Evolutionary conservation across 257 asterid species (phyloP), one percentile per base, ranked within the genome.

Genomic region (Hygrophila difformis): DNA sequence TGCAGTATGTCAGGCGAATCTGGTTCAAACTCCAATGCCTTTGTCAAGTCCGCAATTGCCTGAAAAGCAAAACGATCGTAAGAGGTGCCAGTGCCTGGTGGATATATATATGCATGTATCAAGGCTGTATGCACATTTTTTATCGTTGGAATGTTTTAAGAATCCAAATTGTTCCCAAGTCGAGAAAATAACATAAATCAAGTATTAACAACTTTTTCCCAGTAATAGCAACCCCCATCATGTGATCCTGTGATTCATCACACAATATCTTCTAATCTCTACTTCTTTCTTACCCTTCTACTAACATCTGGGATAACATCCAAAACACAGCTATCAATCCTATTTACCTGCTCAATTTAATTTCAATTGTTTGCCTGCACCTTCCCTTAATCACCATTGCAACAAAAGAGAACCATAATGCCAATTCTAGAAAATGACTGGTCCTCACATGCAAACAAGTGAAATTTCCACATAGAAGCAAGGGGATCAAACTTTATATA

Each of bases 11-110:
- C 99, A 13, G 77, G 69, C 6, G 86, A 68, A 55, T 80, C 66
- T 54, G 92, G 79, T 65, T 86, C 99, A 58, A 80, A 80, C 60
- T 86, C 94, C 75, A 91, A 67, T 40, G 96, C 95, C 74, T 85
- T 87, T 16, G 95, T 82, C 84, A 91, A 65, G 75, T 91, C 99
- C 22, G 79, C 63, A 66, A 91, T 82, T 63, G 96, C 99, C 99
- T 91, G 87, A 53, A 41, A 50, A 41, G 53, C 44, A 51, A 44
- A 60, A 47, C 59, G 54, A 56, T 31, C 34, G 39, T 64, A 24
- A 53, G 51, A 44, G 39, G 53, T 29, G 55, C 21, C 31, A 53
- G 15, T 38, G 18, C 43, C 61, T 43, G 19, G n/a, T n/a, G n/a
- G n/a, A n/a, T n/a, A n/a, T n/a, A n/a, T n/a, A n/a, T n/a, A n/a